phyloP scores from a whole-genome alignment of 495 filamentous ascomycete genomes.

The Aspergillus kassunensis region DNA sequence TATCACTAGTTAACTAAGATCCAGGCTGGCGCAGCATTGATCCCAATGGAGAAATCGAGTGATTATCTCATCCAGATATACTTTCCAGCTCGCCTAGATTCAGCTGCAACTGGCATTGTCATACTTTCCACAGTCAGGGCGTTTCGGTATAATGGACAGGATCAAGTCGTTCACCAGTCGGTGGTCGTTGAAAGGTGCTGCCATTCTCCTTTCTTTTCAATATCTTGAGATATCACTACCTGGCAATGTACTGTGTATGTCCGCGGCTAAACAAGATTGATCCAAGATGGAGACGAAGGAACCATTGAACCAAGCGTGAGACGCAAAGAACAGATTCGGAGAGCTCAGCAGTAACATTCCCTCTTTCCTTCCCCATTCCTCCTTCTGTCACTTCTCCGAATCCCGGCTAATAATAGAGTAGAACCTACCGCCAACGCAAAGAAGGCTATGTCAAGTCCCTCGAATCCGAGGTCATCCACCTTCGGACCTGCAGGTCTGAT shows the following conservation, averaged over 20 bases:
- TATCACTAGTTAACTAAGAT: too few species aligned
- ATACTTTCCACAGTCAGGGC: too few species aligned
- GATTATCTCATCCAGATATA: too few species aligned
- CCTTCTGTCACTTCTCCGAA: neutral
- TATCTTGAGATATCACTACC: neutral
- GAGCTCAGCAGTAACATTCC: constrained; percentile 1
- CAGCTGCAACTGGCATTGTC: too few species aligned
- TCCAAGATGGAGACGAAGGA: neutral
- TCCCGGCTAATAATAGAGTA: neutral
- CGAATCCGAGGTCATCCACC: neutral
- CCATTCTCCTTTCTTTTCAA: neutral
- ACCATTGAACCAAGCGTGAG: neutral
- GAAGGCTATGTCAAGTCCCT: constrained; percentile 3
- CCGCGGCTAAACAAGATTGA: neutral
- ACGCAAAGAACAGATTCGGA: constrained; percentile 1
- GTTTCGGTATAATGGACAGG: constrained; percentile 4
- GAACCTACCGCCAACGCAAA: constrained; percentile 5
- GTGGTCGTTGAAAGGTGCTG: constrained; percentile 1
- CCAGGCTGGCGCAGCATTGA: too few species aligned
- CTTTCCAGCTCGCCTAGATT: too few species aligned
- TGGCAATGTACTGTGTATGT: too few species aligned
- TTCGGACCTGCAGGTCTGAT: neutral
- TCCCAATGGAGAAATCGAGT: too few species aligned
- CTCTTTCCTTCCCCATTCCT: neutral
- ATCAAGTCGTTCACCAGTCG: neutral